Evolutionary conservation across 148 eudicot species (phyloP).

Genomic region (Rheum nobile): DNA sequence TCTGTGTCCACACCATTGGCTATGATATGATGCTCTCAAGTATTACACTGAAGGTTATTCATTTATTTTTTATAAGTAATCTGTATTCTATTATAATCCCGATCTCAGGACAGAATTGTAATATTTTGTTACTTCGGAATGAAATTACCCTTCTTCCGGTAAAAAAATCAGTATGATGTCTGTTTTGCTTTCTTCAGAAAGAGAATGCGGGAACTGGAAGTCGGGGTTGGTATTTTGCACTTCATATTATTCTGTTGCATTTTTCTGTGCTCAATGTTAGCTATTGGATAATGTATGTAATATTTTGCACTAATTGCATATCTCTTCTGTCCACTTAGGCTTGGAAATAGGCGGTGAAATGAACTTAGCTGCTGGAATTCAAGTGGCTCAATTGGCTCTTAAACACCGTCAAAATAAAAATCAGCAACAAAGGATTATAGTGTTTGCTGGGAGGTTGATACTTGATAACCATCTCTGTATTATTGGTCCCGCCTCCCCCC

Average conservation of each 20-base stretch:
- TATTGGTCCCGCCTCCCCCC: not conserved
- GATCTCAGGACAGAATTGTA: not conserved
- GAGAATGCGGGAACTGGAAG: not conserved
- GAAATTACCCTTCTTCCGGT: not conserved
- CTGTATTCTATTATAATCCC: not conserved
- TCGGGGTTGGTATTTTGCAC: not conserved
- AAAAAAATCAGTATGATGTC: not conserved
- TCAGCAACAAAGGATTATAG: conserved; percentile 95
- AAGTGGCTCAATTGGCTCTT: conserved; percentile 92
- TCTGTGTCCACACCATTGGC: not conserved
- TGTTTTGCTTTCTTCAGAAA: not conserved
- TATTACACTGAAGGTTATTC: not conserved
- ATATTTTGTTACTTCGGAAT: not conserved
- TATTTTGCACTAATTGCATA: not conserved
- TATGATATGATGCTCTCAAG: not conserved
- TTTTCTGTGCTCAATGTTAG: not conserved
- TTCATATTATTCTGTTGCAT: not conserved
- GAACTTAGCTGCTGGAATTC: conserved; percentile 96
- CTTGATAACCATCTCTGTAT: not conserved
- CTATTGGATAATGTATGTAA: not conserved
- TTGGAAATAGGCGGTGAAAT: conserved; percentile 87
- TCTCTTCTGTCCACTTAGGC: conserved; percentile 27
- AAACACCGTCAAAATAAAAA: conserved; percentile 97
- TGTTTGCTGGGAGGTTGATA: conserved; percentile 79
- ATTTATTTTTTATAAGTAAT: not conserved